These are phyloP conservation scores for Lepidopterella palustris DNA, from an alignment of 495 filamentous ascomycete species.

Conservation along the genomic window DNA sequence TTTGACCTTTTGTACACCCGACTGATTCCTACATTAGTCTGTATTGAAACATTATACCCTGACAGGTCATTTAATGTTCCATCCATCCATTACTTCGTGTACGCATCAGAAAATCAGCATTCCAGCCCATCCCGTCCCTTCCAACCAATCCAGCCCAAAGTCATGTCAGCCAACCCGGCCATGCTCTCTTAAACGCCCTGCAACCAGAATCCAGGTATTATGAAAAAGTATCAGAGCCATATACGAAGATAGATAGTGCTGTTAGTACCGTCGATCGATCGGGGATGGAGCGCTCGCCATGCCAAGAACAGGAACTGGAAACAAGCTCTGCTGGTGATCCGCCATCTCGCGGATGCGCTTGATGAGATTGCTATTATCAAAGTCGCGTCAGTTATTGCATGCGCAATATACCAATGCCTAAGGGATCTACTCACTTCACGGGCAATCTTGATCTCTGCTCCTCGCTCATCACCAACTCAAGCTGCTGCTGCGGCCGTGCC, in stretches of 20 bases:
- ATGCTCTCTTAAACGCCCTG: neutral
- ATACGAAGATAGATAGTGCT: neutral
- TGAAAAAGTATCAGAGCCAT: neutral
- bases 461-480: slow-evolving; percentile 52
- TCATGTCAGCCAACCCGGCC: neutral
- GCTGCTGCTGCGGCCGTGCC: slow-evolving; percentile 49
- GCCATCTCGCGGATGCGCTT: slow-evolving; percentile 32
- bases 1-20: too few species aligned
- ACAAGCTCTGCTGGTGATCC: slow-evolving; percentile 11
- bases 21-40: too few species aligned
- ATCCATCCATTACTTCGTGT: too few species aligned
- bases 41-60: too few species aligned
- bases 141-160: neutral
- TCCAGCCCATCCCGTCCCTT: too few species aligned
- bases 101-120: too few species aligned
- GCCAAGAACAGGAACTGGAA: neutral
- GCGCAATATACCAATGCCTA: neutral
- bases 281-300: neutral
- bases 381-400: neutral
- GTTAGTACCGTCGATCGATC: neutral
- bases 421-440: slow-evolving; percentile 45
- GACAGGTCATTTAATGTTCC: too few species aligned
- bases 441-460: slow-evolving; percentile 46
- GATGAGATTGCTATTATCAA: slow-evolving; percentile 26
- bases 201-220: neutral